These are phyloP conservation scores for Alternaria angustiovoidea DNA, from an alignment of 2,329 filamentous ascomycete species.

Conservation along the genomic window DNA sequence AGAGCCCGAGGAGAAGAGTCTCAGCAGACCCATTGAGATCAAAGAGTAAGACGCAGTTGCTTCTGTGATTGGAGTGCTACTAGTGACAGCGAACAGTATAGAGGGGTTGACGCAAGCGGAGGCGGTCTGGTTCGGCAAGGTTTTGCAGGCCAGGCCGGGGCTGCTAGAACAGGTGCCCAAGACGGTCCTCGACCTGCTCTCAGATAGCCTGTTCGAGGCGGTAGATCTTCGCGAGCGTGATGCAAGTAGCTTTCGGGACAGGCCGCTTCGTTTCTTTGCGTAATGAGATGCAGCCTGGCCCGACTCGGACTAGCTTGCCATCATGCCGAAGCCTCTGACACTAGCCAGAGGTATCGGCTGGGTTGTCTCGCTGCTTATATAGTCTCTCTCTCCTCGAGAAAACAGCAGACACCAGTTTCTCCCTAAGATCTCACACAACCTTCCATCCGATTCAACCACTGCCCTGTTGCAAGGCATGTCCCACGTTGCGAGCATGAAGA, in stretches of 20 bases:
- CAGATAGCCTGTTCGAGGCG: constrained; percentile 3
- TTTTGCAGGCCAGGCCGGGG: constrained; percentile 13
- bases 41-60: constrained; percentile 17
- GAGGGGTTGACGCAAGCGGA: too few relatives aligned
- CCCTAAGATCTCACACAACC: too few relatives aligned
- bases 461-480: not conserved
- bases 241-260: not conserved
- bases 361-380: not conserved
- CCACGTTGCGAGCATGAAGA: constrained; percentile 8
- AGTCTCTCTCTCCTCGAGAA: not conserved
- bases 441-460: too few relatives aligned
- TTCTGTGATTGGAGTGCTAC: not conserved
- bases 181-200: constrained; percentile 9
- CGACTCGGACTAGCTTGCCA: not conserved
- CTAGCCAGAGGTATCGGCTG: not conserved
- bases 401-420: too few relatives aligned
- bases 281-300: not conserved
- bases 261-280: constrained; percentile 12
- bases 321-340: not conserved
- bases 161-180: constrained; percentile 9
- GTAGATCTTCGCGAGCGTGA: constrained; percentile 10
- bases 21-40: constrained; percentile 13
- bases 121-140: not conserved
- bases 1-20: constrained; percentile 5
- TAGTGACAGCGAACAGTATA: not conserved